phyloP scores from a whole-genome alignment of 2,329 filamentous ascomycete genomes.

The Lachnellula subtilissima region DNA sequence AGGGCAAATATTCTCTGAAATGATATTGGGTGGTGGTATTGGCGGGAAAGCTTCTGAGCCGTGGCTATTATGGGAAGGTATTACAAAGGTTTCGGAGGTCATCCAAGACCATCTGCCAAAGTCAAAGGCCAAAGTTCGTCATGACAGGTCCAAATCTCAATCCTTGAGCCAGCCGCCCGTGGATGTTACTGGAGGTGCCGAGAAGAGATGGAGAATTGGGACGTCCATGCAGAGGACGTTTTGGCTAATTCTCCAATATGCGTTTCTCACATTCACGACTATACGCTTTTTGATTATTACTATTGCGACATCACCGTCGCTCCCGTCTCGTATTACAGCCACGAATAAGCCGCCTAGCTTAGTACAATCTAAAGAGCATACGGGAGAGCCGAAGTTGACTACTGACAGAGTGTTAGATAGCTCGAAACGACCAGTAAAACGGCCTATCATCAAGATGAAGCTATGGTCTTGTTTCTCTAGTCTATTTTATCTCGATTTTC shows the following conservation, averaged over 20 bases:
- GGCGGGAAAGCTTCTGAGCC: slow-evolving; percentile 78
- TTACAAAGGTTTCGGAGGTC: slow-evolving; percentile 63
- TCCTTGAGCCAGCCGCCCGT: slow-evolving; percentile 14
- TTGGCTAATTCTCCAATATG: slow-evolving; percentile 49
- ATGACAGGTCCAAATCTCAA: slow-evolving; percentile 31
- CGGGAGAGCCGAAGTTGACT: slow-evolving; percentile 15
- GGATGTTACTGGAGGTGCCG: slow-evolving; percentile 12
- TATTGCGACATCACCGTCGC: slow-evolving; percentile 61
- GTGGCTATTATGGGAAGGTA: slow-evolving; percentile 81
- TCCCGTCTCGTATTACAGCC: slow-evolving; percentile 49
- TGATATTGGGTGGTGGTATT: slow-evolving; percentile 79
- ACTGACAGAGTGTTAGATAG: slow-evolving; percentile 11
- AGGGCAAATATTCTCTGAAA: slow-evolving; percentile 81
- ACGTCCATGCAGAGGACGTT: slow-evolving; percentile 34
- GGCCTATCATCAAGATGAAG: slow-evolving; percentile 63
- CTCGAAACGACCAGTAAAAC: slow-evolving; percentile 22
- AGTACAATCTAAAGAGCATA: slow-evolving; percentile 23
- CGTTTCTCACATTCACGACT: slow-evolving; percentile 48
- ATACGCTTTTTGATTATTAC: slow-evolving; percentile 62
- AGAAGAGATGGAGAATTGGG: slow-evolving; percentile 17
- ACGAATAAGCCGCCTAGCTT: slow-evolving; percentile 21
- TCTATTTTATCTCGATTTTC: slow-evolving; percentile 66
- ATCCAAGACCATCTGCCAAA: slow-evolving; percentile 35
- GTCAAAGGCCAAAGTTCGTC: slow-evolving; percentile 27
- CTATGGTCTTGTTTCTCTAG: slow-evolving; percentile 70